Percentiles rank a stretch among this genome's conserved stretches.
Conservation (phyloP, 495 filamentous ascomycete genomes). For the Acidomyces sp. region DNA sequence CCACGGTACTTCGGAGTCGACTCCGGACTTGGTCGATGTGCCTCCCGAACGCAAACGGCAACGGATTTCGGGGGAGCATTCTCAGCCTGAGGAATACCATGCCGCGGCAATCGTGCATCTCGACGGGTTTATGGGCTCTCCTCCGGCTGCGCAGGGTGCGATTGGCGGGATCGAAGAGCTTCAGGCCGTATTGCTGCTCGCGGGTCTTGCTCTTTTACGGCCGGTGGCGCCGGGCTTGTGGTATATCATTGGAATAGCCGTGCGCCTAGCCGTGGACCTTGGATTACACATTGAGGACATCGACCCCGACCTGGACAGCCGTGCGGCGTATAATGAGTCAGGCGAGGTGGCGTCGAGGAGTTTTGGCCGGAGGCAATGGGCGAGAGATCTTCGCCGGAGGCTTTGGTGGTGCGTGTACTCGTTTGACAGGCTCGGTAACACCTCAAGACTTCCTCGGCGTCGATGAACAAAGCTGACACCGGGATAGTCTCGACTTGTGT, state of each 20-base stretch:
- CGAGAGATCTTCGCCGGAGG: constrained; percentile 71
- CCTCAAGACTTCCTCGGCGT: no score
- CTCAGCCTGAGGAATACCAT: constrained; percentile 90
- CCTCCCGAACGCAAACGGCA: constrained; percentile 36
- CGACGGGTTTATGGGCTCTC: constrained; percentile 66
- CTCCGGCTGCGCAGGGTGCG: constrained; percentile 44
- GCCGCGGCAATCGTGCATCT: constrained; percentile 84
- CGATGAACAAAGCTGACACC: no score
- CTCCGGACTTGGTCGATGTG: background rate
- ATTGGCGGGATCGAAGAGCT: constrained; percentile 80
- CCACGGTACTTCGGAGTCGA: constrained; percentile 19
- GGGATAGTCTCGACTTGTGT: constrained; percentile 84
- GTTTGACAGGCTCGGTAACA: constrained; percentile 83
- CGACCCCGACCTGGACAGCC: constrained; percentile 34
- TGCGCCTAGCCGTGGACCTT: constrained; percentile 78
- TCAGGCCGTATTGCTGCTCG: constrained; percentile 79
- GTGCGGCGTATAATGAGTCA: constrained; percentile 5
- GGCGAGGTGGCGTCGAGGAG: constrained; percentile 16
- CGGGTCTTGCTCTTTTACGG: constrained; percentile 78
- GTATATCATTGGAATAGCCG: constrained; percentile 93
- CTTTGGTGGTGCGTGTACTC: constrained; percentile 97
- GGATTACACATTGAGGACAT: constrained; percentile 90
- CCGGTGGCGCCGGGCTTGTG: constrained; percentile 88
- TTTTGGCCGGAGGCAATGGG: constrained; percentile 66
- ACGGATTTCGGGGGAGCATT: constrained; percentile 45